Percentiles rank a stretch among this genome's conserved stretches.
Evolutionary conservation across 768 basidiomycete genomes (phyloP).

Genomic region (Arthromyces matolae): DNA sequence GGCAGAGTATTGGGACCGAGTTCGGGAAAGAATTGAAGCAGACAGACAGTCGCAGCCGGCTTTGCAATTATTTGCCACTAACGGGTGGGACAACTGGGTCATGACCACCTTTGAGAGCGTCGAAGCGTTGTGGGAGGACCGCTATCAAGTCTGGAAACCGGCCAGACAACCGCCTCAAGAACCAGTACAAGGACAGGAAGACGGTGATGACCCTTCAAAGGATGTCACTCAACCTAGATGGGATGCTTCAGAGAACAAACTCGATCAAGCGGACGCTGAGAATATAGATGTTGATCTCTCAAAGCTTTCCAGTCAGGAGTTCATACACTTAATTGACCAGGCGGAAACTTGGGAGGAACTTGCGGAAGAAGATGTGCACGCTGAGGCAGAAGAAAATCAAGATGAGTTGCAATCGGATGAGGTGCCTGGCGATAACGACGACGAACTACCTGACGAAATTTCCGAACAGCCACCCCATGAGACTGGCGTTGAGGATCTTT

Average conservation of each 20-base stretch:
- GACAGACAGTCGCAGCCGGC: constrained; percentile 20
- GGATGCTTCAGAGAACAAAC: constrained; percentile 3
- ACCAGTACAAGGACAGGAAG: background rate
- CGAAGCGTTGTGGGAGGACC: constrained; percentile 78
- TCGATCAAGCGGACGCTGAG: constrained; percentile 14
- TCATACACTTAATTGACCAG: constrained; percentile 33
- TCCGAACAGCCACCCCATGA: too few relatives aligned
- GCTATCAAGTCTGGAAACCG: constrained; percentile 58
- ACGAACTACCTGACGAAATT: too few relatives aligned
- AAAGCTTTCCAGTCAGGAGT: constrained; percentile 48
- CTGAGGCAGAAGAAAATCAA: constrained; percentile 21
- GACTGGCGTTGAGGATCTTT: constrained; percentile 22
- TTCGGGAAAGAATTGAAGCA: constrained; percentile 60
- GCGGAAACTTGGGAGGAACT: constrained; percentile 26
- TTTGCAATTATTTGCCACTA: constrained; percentile 11
- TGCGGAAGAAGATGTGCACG: constrained; percentile 20
- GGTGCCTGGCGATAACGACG: too few relatives aligned
- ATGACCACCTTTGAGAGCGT: constrained; percentile 90
- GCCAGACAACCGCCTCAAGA: background rate
- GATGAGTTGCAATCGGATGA: constrained; percentile 26
- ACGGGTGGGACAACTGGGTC: constrained; percentile 67
- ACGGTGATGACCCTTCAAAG: background rate
- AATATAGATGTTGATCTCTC: constrained; percentile 49
- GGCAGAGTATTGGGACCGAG: constrained; percentile 71
- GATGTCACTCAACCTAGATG: background rate